phyloP scores from a whole-genome alignment of 2,329 filamentous ascomycete genomes.

The Cercospora citrullina region DNA sequence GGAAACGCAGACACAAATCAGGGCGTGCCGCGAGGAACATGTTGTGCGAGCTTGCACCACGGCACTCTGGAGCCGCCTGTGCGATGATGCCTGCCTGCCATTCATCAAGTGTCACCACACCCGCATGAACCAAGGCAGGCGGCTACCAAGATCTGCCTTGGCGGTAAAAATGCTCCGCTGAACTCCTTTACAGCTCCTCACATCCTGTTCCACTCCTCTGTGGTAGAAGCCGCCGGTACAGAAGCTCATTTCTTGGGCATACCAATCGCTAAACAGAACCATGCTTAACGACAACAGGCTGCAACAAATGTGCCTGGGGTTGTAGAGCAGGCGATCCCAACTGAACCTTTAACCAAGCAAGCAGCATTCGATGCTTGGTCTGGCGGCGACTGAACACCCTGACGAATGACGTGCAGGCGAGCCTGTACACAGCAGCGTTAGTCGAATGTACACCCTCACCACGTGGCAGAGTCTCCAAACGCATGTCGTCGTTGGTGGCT shows the following conservation, averaged over 20 bases:
- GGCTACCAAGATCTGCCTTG: not conserved
- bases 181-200: not conserved
- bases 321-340: constrained; percentile 26
- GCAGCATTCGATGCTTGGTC: constrained; percentile 62
- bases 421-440: constrained; percentile 45
- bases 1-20: not conserved
- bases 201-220: not conserved
- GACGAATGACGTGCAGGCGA: constrained; percentile 70
- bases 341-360: constrained; percentile 64
- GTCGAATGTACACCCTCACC: not conserved
- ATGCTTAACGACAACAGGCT: constrained; percentile 11
- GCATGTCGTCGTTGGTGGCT: not conserved
- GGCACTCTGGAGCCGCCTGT: constrained; percentile 5
- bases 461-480: not conserved
- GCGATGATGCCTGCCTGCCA: constrained; percentile 4
- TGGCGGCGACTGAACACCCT: constrained; percentile 70
- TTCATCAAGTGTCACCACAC: not conserved
- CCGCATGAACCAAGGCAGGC: not conserved
- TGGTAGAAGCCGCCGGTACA: too few species aligned
- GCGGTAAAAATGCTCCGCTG: not conserved
- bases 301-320: constrained; percentile 18
- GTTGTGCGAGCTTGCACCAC: constrained; percentile 2
- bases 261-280: not conserved
- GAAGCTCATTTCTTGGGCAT: not conserved
- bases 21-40: not conserved